A percentile compares a stretch with the other conserved stretches of the same genome.
Conservation (phyloP, 2,329 filamentous ascomycete species). For the Aspergillus arachidicola region DNA sequence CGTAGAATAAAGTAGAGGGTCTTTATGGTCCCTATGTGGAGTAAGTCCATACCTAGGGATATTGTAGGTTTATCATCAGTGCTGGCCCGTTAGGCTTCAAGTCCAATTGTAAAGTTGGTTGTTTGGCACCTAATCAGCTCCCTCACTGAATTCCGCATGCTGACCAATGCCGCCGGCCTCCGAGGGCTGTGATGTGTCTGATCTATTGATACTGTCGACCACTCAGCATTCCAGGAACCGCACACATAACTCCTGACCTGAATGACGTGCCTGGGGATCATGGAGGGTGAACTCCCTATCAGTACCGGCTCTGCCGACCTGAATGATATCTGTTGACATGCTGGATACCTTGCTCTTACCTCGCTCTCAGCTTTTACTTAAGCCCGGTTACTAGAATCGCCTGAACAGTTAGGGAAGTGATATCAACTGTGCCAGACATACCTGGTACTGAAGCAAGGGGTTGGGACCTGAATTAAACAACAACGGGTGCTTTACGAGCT, state of each 20-base stretch:
- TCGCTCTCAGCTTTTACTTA: not conserved
- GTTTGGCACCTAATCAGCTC: too few species aligned
- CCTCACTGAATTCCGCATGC: not conserved
- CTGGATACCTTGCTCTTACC: not conserved
- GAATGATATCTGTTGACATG: not conserved
- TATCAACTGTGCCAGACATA: too few species aligned
- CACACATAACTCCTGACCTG: conserved; percentile 24
- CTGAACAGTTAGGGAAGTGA: not conserved
- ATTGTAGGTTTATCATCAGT: not conserved
- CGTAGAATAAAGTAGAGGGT: not conserved
- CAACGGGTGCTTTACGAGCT: too few species aligned
- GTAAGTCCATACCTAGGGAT: not conserved
- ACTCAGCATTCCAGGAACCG: not conserved
- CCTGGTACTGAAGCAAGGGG: not conserved
- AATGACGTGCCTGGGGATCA: conserved; percentile 31
- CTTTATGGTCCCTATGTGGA: not conserved
- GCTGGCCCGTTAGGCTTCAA: not conserved
- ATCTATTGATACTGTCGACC: not conserved
- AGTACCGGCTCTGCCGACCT: not conserved
- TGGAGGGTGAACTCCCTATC: not conserved
- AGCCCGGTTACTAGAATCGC: not conserved
- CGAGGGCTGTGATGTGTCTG: not conserved
- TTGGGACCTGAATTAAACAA: not conserved
- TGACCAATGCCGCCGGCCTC: not conserved
- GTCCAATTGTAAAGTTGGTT: too few species aligned